Evolutionary conservation across 768 basidiomycete species (phyloP), one percentile per base, ranked within the genome.

Genomic region (Calocybe cyanea): DNA sequence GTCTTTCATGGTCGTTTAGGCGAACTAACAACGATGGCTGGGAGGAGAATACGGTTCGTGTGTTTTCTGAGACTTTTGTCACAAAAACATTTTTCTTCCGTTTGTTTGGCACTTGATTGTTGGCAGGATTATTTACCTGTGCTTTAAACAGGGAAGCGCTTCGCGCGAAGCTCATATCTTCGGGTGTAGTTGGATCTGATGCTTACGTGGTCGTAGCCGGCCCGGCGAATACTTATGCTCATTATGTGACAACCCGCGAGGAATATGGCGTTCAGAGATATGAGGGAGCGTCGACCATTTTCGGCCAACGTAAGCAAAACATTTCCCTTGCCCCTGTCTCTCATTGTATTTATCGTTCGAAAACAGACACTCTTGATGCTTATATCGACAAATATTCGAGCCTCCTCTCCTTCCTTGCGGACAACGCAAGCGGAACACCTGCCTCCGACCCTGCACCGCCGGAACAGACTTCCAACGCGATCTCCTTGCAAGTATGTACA

Each of bases 1-100:
- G 9, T 38, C 25, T 5, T 38, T 32, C n/a, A n/a, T 36, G 45
- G 66, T 40, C 15, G 17, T 18, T 39, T 49, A 68, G 75, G 85
- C 23, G 88, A 91, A 61, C 62, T 87, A 46, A 90, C 87, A 4
- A 91, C 88, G 2, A 90, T 90, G 88, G 73, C 85, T 31, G 87
- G 87, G 11, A 67, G 88, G 49, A 76, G 88, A 32, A 71, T 90
- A 45, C 76, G 87, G 83, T 85, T 46, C 39, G 77, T 61, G 6
- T 41, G 30, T 49, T 57, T 43, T 46, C 49, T 43, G 31, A 31
- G 48, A 44, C 37, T 25, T 38, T 2, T 32, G 31, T 42, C 15
- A 8, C 28, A 13, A 17, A 35, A 17, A 31, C 33, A 17, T 43
- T 21, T 32, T 19, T 52, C 23, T 33, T 32, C 7, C 25, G 45